Conservation (phyloP, 1,284 basidiomycete species). For the Rhodotorula sp. region DNA sequence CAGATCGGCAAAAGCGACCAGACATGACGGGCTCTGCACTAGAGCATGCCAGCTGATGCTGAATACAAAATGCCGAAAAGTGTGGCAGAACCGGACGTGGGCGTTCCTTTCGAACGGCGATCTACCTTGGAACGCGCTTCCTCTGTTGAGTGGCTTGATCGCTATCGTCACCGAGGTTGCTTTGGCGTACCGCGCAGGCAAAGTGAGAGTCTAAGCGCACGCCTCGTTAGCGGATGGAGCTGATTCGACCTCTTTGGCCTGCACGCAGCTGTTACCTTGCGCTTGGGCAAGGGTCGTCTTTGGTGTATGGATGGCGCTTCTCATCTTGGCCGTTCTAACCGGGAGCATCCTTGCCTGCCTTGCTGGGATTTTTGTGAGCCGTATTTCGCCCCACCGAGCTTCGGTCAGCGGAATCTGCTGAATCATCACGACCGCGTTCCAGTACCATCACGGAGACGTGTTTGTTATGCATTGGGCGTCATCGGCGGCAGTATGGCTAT, state of each 20-base stretch:
- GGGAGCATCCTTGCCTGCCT: background rate
- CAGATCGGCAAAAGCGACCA: background rate
- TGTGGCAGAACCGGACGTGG: conserved; percentile 6
- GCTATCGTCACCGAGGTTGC: background rate
- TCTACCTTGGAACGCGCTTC: background rate
- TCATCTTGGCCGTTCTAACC: conserved; percentile 11
- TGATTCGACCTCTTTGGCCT: background rate
- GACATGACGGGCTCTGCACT: no score
- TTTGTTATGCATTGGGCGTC: conserved; percentile 6
- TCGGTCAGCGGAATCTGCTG: background rate
- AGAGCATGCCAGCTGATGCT: no score
- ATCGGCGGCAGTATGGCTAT: conserved; percentile 6
- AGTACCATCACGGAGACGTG: background rate
- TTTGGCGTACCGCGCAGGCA: conserved; percentile 3
- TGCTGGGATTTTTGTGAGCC: background rate
- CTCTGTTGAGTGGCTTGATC: conserved; percentile 7
- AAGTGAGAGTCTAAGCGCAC: background rate
- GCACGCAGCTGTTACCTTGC: conserved; percentile 6
- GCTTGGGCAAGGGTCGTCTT: background rate
- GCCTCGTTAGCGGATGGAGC: background rate
- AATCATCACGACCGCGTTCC: background rate
- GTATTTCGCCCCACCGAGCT: background rate
- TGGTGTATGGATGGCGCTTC: background rate
- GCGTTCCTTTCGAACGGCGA: background rate
- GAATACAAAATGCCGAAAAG: background rate